Evolutionary conservation across 192 early-diverging fungal genomes (phyloP).

Genomic region (Umbelopsis isabellina): DNA sequence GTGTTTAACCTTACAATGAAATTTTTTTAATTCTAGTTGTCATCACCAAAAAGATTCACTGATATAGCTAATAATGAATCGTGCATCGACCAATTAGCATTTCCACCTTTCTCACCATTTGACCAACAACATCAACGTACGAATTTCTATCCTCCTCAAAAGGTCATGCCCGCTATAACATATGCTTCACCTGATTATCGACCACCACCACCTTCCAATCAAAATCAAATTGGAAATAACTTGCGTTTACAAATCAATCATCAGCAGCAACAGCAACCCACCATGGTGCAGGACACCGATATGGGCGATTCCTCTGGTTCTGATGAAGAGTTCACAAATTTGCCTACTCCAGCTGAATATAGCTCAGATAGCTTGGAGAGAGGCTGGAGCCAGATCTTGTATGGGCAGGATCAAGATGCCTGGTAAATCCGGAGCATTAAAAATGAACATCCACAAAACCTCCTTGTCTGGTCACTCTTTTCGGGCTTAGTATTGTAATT

Average conservation of each 20-base stretch:
- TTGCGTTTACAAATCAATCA: not conserved
- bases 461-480: not conserved
- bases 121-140: constrained; percentile 2
- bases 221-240: not conserved
- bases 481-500: not conserved
- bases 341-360: constrained; percentile 16
- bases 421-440: not conserved
- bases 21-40: constrained; percentile 1
- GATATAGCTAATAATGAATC: not conserved
- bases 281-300: constrained; percentile 21
- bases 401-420: constrained; percentile 14
- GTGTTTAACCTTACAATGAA: not conserved
- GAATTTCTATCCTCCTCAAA: not conserved
- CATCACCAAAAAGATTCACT: constrained; percentile 20
- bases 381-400: constrained; percentile 17
- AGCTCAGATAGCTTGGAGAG: not conserved
- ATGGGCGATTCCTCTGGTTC: constrained; percentile 15
- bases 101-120: constrained; percentile 2
- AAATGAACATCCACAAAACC: not conserved
- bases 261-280: constrained; percentile 15
- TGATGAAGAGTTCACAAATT: constrained; percentile 14
- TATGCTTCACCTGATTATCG: constrained; percentile 16
- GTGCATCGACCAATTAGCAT: not conserved
- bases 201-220: constrained; percentile 9
- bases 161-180: constrained; percentile 5